phyloP scores from a whole-genome alignment of 305 asterid genomes.

The Plantago coronopus region DNA sequence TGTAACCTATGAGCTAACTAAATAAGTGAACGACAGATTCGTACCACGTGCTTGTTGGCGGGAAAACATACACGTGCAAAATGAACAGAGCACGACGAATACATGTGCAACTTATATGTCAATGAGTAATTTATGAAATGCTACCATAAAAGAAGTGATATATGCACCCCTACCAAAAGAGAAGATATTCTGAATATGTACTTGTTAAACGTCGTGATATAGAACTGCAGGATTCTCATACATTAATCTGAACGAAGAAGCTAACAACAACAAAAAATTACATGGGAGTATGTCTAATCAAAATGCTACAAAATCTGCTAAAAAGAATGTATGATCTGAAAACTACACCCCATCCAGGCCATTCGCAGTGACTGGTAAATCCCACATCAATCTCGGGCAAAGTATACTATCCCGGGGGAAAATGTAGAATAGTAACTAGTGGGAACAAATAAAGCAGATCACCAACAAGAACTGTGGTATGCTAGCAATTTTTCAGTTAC shows the following conservation, averaged over 20 bases:
- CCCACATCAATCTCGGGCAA: not conserved
- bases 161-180: not conserved
- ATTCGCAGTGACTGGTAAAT: slow-evolving; percentile 10
- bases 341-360: slow-evolving; percentile 10
- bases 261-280: not conserved
- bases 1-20: not conserved
- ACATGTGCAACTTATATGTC: not conserved
- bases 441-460: slow-evolving; percentile 16
- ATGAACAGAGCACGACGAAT: not conserved
- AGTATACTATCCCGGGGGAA: slow-evolving; percentile 13
- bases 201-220: not conserved
- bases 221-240: not conserved
- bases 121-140: too few species aligned
- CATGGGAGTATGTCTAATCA: not conserved
- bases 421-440: slow-evolving; percentile 2
- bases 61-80: not conserved
- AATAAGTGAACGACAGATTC: not conserved
- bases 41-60: not conserved
- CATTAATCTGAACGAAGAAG: not conserved
- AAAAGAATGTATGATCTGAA: slow-evolving; percentile 26
- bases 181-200: not conserved
- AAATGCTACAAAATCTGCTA: slow-evolving; percentile 23
- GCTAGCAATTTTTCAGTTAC: slow-evolving; percentile 14
- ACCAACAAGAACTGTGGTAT: slow-evolving; percentile 2
- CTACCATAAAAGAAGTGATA: too few species aligned